Evolutionary conservation across 768 basidiomycete genomes (phyloP).

Genomic region (Clavaria fumosa): DNA sequence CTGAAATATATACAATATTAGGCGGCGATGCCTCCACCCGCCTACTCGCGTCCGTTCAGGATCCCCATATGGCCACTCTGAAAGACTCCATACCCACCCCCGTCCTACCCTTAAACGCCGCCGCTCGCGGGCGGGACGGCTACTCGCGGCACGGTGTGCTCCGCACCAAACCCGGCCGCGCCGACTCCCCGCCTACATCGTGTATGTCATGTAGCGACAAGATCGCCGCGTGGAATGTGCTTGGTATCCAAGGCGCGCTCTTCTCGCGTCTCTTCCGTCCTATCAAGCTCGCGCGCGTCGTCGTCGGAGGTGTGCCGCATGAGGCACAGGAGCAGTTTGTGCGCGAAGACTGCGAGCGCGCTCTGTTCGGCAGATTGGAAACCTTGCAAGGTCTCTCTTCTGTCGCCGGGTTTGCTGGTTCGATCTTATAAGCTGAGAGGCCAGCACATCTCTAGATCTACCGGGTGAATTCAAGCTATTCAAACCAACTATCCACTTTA

Average conservation of each 20-base stretch:
- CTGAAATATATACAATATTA: too few species aligned
- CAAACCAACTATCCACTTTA: constrained; percentile 41
- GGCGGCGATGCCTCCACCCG: constrained; percentile 86
- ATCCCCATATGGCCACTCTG: constrained; percentile 51
- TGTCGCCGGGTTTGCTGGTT: neutral
- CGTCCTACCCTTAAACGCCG: constrained; percentile 20
- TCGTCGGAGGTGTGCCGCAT: constrained; percentile 66
- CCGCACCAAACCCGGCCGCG: constrained; percentile 88
- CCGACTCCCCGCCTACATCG: constrained; percentile 68
- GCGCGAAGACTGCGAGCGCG: constrained; percentile 49
- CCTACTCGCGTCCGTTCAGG: constrained; percentile 60
- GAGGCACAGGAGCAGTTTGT: constrained; percentile 24
- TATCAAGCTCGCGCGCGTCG: constrained; percentile 46
- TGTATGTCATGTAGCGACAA: constrained; percentile 96
- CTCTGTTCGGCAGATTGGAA: constrained; percentile 43
- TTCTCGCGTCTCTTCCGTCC: constrained; percentile 38
- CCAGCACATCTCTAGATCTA: constrained; percentile 28
- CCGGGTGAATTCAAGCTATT: constrained; percentile 34
- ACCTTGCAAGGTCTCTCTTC: constrained; percentile 23
- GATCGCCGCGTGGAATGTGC: constrained; percentile 70
- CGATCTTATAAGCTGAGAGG: neutral
- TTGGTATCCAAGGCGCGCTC: constrained; percentile 80
- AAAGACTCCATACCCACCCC: constrained; percentile 35
- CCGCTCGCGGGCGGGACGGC: constrained; percentile 66
- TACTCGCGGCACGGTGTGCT: constrained; percentile 63